Evolutionary conservation across 768 basidiomycete genomes (phyloP).

Genomic region (Trametes meyenii): DNA sequence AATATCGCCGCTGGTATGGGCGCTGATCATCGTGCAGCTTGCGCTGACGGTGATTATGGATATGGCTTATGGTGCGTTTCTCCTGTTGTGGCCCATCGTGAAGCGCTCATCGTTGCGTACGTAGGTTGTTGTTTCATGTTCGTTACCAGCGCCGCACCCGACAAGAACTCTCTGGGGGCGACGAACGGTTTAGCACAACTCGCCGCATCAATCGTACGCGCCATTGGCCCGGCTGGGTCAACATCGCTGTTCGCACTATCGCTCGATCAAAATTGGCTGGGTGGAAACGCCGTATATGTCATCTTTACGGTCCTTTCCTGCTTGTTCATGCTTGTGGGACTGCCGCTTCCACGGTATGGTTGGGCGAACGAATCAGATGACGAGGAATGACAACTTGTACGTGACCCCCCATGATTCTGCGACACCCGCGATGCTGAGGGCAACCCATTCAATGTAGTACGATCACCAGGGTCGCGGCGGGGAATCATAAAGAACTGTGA

Average conservation of each 20-base stretch:
- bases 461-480: neutral
- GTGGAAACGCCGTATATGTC: constrained; percentile 47
- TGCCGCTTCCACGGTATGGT: constrained; percentile 23
- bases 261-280: constrained; percentile 44
- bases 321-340: constrained; percentile 22
- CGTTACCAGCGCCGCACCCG: constrained; percentile 35
- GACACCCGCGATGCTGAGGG: neutral
- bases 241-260: constrained; percentile 62
- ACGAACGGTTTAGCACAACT: constrained; percentile 61
- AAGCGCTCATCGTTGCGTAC: neutral
- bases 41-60: constrained; percentile 30
- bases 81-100: neutral
- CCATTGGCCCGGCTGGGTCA: constrained; percentile 55
- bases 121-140: constrained; percentile 38
- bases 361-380: constrained; percentile 22
- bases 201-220: constrained; percentile 48
- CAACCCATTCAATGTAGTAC: neutral
- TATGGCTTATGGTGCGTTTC: constrained; percentile 35
- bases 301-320: constrained; percentile 26
- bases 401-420: neutral
- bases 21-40: constrained; percentile 31
- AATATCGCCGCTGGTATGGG: constrained; percentile 27
- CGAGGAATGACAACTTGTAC: constrained; percentile 14
- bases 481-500: neutral
- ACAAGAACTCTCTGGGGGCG: constrained; percentile 46